A percentile compares a stretch with the other conserved stretches of the same genome.
phyloP scores from a whole-genome alignment of 2,329 filamentous ascomycete species.

The Microcyclosporella mali region DNA sequence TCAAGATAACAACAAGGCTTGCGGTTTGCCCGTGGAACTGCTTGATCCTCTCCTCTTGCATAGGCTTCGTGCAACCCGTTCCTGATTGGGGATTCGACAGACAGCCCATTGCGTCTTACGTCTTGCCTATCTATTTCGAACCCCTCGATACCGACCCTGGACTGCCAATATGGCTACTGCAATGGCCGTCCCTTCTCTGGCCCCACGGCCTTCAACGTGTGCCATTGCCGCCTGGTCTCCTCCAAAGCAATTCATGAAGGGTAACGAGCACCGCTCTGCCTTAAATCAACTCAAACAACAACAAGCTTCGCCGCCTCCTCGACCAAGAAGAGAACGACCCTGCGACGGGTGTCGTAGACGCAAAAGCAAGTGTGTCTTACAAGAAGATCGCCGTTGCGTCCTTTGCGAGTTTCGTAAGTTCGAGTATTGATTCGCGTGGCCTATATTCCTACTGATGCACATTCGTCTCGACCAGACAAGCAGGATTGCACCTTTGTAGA shows the following conservation, averaged over 20 bases:
- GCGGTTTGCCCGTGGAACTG: conserved; percentile 8
- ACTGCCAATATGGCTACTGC: conserved; percentile 40
- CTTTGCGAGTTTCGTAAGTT: conserved; percentile 60
- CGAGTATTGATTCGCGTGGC: background rate
- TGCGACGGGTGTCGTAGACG: conserved; percentile 70
- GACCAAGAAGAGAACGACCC: conserved; percentile 33
- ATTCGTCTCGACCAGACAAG: conserved; percentile 39
- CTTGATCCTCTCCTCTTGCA: conserved; percentile 10
- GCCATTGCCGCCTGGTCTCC: conserved; percentile 42
- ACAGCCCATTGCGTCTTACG: conserved; percentile 8
- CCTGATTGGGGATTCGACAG: conserved; percentile 9
- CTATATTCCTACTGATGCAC: no score
- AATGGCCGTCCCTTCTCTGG: conserved; percentile 44
- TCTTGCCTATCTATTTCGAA: conserved; percentile 13
- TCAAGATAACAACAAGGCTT: conserved; percentile 13
- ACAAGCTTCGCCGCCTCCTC: conserved; percentile 19
- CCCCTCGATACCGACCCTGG: conserved; percentile 11
- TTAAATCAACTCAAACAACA: conserved; percentile 29
- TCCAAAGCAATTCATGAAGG: conserved; percentile 36
- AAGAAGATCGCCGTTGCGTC: conserved; percentile 67
- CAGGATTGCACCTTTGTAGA: conserved; percentile 73
- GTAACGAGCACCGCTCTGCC: conserved; percentile 39
- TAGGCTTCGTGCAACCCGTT: conserved; percentile 10
- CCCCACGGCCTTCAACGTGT: conserved; percentile 40
- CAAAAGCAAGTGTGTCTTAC: conserved; percentile 70